Evolutionary conservation across 2,329 filamentous ascomycete species (phyloP), one percentile per base, ranked within the genome.

Genomic region (Aspergillus tamarii): DNA sequence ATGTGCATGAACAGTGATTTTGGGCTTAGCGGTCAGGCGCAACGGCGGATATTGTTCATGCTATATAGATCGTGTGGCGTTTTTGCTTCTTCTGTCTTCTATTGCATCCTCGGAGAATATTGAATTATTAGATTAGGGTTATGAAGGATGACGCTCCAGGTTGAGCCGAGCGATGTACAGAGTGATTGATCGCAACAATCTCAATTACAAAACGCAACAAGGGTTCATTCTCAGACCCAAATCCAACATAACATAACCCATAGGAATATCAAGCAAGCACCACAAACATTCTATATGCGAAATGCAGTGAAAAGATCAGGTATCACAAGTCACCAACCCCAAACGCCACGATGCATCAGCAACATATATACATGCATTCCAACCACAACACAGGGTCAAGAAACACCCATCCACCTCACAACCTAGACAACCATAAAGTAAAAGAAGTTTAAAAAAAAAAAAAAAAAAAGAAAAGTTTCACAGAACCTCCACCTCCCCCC

Each of bases 401-500:
- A 57, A 60, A 39, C 16, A 62, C 52, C 61, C 46, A 61, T 19
- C 53, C 57, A 19, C 32, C 21, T 28, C 12, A 52, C 46, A 30
- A 52, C 26, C 2, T 4, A 32, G 28, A n/a, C 16, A 55, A 61
- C 46, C 30, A 57, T 46, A 41, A 57, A 46, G 28, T n/a, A 21
- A 41, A 43, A 46, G 6, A 36, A 23, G 36, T 21, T n/a, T n/a
- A n/a, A 32, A 63, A 36, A 26, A 55, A 43, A 19, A 59, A 60
- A 48, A 11, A 60, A 19, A 56, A n/a, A 61, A 64, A 63, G 43
- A 52, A n/a, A n/a, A n/a, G n/a, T n/a, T n/a, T 72, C 66, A 82
- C 64, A 82, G 72, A 64, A 83, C 67, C 66, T 83, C 81, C 36
- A 83, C 71, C 59, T 81, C 78, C 39, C 81, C 80, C 64, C 69